phyloP scores from a whole-genome alignment of 805 yeast genomes.

The Ascoidea asiatica region DNA sequence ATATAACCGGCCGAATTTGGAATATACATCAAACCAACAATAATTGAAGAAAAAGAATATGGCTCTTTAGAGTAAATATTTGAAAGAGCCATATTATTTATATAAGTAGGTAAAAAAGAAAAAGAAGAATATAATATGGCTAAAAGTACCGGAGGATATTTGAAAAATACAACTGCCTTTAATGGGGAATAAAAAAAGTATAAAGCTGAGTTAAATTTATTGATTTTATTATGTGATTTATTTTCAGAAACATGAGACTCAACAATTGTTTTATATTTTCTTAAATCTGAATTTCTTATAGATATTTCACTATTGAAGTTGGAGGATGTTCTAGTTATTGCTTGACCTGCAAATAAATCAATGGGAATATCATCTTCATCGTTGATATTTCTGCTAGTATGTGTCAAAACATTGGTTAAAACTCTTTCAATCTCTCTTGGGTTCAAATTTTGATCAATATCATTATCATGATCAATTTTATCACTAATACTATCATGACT shows the following conservation, averaged over 20 bases:
- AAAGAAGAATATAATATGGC: constrained; percentile 55
- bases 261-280: neutral
- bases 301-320: neutral
- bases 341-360: neutral
- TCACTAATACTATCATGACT: no score
- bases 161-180: constrained; percentile 44
- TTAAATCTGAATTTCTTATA: neutral
- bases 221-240: constrained; percentile 12
- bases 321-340: neutral
- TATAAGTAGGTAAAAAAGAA: constrained; percentile 58
- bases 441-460: constrained; percentile 4
- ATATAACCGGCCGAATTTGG: constrained; percentile 76
- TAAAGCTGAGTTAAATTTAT: constrained; percentile 25
- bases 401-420: neutral
- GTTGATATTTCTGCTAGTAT: neutral
- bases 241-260: constrained; percentile 8
- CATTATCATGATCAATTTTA: constrained; percentile 3
- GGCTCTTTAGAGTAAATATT: constrained; percentile 49
- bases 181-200: constrained; percentile 45
- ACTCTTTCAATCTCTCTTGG: constrained; percentile 1
- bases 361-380: neutral
- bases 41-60: constrained; percentile 50
- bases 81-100: constrained; percentile 63
- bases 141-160: constrained; percentile 62
- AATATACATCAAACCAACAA: constrained; percentile 64